phyloP scores from a whole-genome alignment of 352 stramenopile genomes.

The Globisporangium camurandrum region DNA sequence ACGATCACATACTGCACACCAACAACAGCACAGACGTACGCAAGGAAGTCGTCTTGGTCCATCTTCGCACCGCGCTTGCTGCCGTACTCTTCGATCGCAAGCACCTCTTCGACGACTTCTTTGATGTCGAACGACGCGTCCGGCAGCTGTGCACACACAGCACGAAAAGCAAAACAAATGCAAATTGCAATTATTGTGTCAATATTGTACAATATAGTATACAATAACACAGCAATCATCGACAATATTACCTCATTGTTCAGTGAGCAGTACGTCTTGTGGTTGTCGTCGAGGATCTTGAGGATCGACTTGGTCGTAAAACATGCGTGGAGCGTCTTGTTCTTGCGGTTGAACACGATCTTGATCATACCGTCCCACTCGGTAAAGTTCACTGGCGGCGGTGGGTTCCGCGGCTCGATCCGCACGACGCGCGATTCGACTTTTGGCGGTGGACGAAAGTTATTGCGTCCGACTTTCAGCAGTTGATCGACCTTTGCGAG shows the following conservation, averaged over 20 bases:
- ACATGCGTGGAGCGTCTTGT: slow-evolving; percentile 97
- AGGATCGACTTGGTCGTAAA: slow-evolving; percentile 97
- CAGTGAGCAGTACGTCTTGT: slow-evolving; percentile 92
- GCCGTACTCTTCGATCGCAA: slow-evolving; percentile 82
- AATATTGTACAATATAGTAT: not conserved
- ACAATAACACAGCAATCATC: not conserved
- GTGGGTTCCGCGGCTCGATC: slow-evolving; percentile 97
- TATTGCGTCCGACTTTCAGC: slow-evolving; percentile 98
- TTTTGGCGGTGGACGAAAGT: slow-evolving; percentile 98
- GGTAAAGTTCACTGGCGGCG: slow-evolving; percentile 98
- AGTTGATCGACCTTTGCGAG: slow-evolving; percentile 98
- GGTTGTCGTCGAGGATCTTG: slow-evolving; percentile 94
- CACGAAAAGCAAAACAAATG: not conserved
- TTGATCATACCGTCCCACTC: slow-evolving; percentile 99
- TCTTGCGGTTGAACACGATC: slow-evolving; percentile 99
- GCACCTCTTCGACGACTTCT: slow-evolving; percentile 89
- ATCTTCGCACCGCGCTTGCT: slow-evolving; percentile 94
- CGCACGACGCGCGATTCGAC: slow-evolving; percentile 95
- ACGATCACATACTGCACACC: not conserved
- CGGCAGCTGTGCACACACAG: slow-evolving; percentile 29
- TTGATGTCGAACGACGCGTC: slow-evolving; percentile 87
- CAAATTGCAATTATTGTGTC: no score
- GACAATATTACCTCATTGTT: slow-evolving; percentile 63
- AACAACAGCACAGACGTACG: slow-evolving; percentile 27
- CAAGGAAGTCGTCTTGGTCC: slow-evolving; percentile 97